Base-by-base conservation (phyloP, 106 monocot species). In the Dioscorea alata region DNA sequence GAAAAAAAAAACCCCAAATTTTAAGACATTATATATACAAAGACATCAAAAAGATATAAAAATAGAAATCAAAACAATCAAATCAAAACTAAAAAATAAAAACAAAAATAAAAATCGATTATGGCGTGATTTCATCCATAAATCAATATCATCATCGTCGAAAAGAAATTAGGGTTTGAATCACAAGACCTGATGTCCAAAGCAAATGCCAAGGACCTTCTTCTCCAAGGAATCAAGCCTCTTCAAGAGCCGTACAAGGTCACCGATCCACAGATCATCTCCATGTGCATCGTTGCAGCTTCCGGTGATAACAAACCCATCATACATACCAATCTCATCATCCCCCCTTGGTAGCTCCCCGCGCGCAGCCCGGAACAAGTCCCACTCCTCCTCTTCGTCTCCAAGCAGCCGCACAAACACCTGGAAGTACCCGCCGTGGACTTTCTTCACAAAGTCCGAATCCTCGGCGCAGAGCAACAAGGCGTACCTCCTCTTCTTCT, bases 211-310 rank as follows among this genome's bases (percentile, higher is more conserved):
- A 23, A 96, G 88, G 14, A 91, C 52, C 67, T 84, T 82, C 80
- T 86, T 96, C 24, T 69, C 68, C 61, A 77, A 67, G 63, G 73
- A 66, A 60, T 78, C 50, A 15, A 89, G 53, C 4, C 25, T 60
- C 57, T 42, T 33, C 64, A 96, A 58, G 13, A 96, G 70, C 28
- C 63, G 56, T 48, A 84, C 19, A 33, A 96, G 84, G 10, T 66
- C 59, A 25, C 42, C 33, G 80, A 96, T 91, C 95, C 95, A 96
- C 2, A 49, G 33, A 12, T 96, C 95, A 33, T 86, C 75, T 70
- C 80, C 80, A 69, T 96, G 86, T 14, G 95, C 95, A 69, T 96
- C 95, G 68, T 68, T 78, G 73, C 82, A 82, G 88, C 95, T 96
- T 0, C 95, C 95, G 31, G 86, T 80, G 68, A 96, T 58, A 22